Conservation (phyloP, 1,284 basidiomycete genomes). For the Phenoliferia sp. region DNA sequence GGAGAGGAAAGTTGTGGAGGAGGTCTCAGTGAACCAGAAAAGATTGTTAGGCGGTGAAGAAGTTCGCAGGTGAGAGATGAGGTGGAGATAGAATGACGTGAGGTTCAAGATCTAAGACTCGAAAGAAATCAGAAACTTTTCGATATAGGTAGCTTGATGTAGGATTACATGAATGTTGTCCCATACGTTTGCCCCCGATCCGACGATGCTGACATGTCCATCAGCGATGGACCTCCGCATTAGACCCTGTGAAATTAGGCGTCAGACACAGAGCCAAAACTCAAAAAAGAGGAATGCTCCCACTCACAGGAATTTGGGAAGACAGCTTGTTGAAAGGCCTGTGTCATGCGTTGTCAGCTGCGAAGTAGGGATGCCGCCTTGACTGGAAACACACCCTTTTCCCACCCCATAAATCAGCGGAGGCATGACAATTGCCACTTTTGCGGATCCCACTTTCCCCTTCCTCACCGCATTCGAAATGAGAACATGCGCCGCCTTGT, state of each 20-base stretch:
- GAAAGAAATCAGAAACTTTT: neutral
- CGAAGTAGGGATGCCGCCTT: neutral
- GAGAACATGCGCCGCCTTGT: neutral
- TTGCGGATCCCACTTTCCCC: neutral
- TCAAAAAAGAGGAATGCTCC: neutral
- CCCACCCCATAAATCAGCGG: neutral
- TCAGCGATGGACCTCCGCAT: neutral
- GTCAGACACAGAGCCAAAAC: neutral
- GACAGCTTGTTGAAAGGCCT: neutral
- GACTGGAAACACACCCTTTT: neutral
- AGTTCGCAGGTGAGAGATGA: neutral
- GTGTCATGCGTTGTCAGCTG: neutral
- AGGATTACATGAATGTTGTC: neutral
- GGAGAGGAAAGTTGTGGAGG: neutral
- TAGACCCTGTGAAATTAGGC: neutral
- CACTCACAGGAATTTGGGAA: neutral
- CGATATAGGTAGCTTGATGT: neutral
- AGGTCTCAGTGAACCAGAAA: neutral
- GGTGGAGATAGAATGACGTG: neutral
- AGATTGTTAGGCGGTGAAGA: neutral
- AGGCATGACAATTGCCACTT: neutral
- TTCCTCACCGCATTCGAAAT: neutral
- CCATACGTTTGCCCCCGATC: neutral
- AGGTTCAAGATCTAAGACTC: neutral
- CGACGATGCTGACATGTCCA: neutral